Base-by-base conservation (phyloP, 495 filamentous ascomycete species). In the Ascobolus immersus region DNA sequence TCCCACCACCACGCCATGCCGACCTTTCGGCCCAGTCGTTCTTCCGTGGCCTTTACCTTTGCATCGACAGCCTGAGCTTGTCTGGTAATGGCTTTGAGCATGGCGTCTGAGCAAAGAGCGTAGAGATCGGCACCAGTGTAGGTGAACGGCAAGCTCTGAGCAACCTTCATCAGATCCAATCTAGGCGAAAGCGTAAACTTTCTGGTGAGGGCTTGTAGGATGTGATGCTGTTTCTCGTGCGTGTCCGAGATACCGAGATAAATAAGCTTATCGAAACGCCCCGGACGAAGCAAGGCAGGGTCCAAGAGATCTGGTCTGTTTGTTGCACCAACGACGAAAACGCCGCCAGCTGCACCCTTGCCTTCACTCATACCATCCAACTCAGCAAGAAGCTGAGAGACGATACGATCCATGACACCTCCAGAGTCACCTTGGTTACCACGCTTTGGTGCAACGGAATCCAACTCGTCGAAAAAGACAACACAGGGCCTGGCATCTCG, bases 401-500 rank as follows among this genome's bases (percentile, higher is more conserved):
- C 86, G 42, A 99, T 94, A 39, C 86, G 72, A 53, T 99, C 86
- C 89, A 94, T 99, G 21, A 99, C 86, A 52, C 86, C 86, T 29
- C 89, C 89, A 36, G 78, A 90, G 51, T 99, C 86, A 28, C 86
- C 86, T 51, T 96, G 86, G 46, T 99, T 94, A 13, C 86, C 86
- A 46, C 86, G 60, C 59, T 99, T 99, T 1, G 86, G 86, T 11
- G 86, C 86, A 6, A 99, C 89, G 1, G 80, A 91, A 45, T 99
- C 86, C 43, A 99, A 51, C 54, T 99, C 86, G 43, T 99, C 86
- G 44, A 96, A 96, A 62, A 96, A 96, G 17, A 96, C 86, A 27
- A 94, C 84, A 42, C 86, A 96, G 1, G 86, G 86, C n/a, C 84
- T 60, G 6, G 86, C 86, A 54, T 94, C 86, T 6, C 89, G 62